Evolutionary conservation across 352 stramenopile genomes (phyloP).

Genomic region (Phytophthora macrochlamydospora): DNA sequence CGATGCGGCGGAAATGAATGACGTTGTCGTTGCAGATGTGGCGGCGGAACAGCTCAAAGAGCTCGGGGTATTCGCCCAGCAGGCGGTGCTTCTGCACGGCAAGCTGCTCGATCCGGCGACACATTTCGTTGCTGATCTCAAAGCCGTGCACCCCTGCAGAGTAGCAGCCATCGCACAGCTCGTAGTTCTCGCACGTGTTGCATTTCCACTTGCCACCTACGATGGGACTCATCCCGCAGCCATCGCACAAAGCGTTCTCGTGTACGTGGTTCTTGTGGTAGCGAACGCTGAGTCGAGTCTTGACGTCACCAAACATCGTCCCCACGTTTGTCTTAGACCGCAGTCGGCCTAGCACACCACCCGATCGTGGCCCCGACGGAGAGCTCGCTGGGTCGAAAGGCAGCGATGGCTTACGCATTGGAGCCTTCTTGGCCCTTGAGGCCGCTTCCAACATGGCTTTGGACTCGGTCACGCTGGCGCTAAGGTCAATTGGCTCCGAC

Average conservation of each 20-base stretch:
- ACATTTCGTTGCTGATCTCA: slow-evolving; percentile 76
- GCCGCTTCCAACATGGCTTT: slow-evolving; percentile 57
- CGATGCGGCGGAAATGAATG: slow-evolving; percentile 66
- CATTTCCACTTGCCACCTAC: slow-evolving; percentile 79
- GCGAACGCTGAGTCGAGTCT: slow-evolving; percentile 49
- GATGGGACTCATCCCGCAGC: slow-evolving; percentile 80
- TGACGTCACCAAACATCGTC: slow-evolving; percentile 64
- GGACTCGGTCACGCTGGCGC: slow-evolving; percentile 55
- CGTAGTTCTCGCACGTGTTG: slow-evolving; percentile 70
- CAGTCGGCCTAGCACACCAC: slow-evolving; percentile 56
- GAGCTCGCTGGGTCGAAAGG: slow-evolving; percentile 25
- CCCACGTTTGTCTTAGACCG: slow-evolving; percentile 51
- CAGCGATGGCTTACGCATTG: slow-evolving; percentile 23
- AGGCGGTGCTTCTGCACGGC: slow-evolving; percentile 57
- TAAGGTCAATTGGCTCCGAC: slow-evolving; percentile 68
- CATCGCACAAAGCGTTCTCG: slow-evolving; percentile 80
- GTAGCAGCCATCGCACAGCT: slow-evolving; percentile 80
- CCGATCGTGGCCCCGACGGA: slow-evolving; percentile 14
- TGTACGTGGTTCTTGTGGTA: slow-evolving; percentile 76
- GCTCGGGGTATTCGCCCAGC: slow-evolving; percentile 62
- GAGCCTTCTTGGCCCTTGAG: slow-evolving; percentile 5
- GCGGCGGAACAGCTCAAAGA: slow-evolving; percentile 69
- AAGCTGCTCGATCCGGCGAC: slow-evolving; percentile 61
- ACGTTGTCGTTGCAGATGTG: slow-evolving; percentile 78
- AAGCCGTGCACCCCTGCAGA: slow-evolving; percentile 65